A percentile compares a stretch with the other conserved stretches of the same genome.
phyloP scores from a whole-genome alignment of 2,329 filamentous ascomycete species.

The Chrysosphaeria jannelii region DNA sequence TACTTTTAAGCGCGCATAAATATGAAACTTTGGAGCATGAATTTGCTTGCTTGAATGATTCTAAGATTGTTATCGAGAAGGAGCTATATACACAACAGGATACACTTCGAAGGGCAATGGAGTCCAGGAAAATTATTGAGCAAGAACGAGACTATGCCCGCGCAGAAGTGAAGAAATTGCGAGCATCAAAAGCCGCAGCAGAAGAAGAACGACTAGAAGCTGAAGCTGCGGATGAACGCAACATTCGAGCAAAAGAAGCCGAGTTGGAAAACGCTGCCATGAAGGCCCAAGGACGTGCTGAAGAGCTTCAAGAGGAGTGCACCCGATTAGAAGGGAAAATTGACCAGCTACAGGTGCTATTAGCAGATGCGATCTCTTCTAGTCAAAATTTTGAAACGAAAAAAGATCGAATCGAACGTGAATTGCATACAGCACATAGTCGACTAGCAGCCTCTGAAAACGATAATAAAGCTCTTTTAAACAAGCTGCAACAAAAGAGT shows the following conservation, averaged over 20 bases:
- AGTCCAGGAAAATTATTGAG: conserved; percentile 52
- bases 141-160: conserved; percentile 74
- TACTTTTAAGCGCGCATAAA: conserved; percentile 72
- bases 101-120: conserved; percentile 56
- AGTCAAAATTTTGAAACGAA: conserved; percentile 74
- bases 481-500: conserved; percentile 92
- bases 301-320: conserved; percentile 51
- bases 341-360: conserved; percentile 60
- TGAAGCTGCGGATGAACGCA: conserved; percentile 52
- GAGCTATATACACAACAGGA: conserved; percentile 93
- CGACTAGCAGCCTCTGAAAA: conserved; percentile 79
- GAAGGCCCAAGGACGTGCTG: conserved; percentile 53
- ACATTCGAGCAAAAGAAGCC: conserved; percentile 43
- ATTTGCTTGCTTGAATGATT: conserved; percentile 61
- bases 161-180: conserved; percentile 51
- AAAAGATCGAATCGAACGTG: conserved; percentile 75
- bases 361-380: conserved; percentile 70
- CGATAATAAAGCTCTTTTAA: conserved; percentile 79
- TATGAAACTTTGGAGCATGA: conserved; percentile 57
- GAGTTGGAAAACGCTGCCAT: conserved; percentile 53
- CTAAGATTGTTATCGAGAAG: conserved; percentile 93
- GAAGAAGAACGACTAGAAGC: conserved; percentile 67
- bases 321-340: conserved; percentile 48
- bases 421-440: conserved; percentile 72
- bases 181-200: conserved; percentile 54